Conservation (phyloP, 768 basidiomycete genomes). For the Agaricus sinodeliciosus region DNA sequence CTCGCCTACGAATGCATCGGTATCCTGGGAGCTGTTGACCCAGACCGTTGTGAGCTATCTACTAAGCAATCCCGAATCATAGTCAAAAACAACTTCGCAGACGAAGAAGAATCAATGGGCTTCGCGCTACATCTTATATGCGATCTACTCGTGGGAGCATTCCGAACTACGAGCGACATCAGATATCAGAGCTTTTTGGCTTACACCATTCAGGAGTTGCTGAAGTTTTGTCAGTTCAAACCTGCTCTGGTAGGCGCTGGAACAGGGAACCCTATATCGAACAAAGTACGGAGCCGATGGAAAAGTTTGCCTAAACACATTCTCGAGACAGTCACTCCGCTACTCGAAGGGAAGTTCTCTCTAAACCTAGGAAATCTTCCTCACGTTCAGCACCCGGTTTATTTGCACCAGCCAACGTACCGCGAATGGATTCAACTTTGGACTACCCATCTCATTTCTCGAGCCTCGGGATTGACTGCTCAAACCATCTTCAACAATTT, state of each 20-base stretch:
- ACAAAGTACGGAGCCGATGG: slow-evolving; percentile 76
- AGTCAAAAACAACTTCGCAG: slow-evolving; percentile 73
- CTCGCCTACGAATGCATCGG: slow-evolving; percentile 89
- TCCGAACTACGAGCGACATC: slow-evolving; percentile 91
- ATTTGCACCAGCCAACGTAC: slow-evolving; percentile 70
- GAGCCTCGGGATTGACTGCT: slow-evolving; percentile 51
- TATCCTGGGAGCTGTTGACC: slow-evolving; percentile 88
- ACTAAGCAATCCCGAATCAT: slow-evolving; percentile 57
- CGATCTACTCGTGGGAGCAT: slow-evolving; percentile 82
- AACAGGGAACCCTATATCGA: slow-evolving; percentile 40
- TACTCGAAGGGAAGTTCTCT: slow-evolving; percentile 66
- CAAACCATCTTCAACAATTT: slow-evolving; percentile 73
- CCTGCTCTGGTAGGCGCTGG: slow-evolving; percentile 59
- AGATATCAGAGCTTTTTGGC: slow-evolving; percentile 86
- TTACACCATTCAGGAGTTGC: slow-evolving; percentile 86
- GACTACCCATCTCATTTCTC: slow-evolving; percentile 74
- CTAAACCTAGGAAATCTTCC: slow-evolving; percentile 36
- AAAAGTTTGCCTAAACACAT: slow-evolving; percentile 73
- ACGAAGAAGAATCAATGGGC: slow-evolving; percentile 64
- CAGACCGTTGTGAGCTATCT: slow-evolving; percentile 78
- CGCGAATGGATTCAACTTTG: slow-evolving; percentile 95
- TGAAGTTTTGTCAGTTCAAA: slow-evolving; percentile 83
- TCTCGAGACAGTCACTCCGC: slow-evolving; percentile 77
- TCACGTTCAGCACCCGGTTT: slow-evolving; percentile 63
- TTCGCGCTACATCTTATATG: slow-evolving; percentile 86